Percentiles rank a stretch among this genome's conserved stretches.
Evolutionary conservation across 106 monocot genomes (phyloP).

Genomic region (Platanthera zijinensis): DNA sequence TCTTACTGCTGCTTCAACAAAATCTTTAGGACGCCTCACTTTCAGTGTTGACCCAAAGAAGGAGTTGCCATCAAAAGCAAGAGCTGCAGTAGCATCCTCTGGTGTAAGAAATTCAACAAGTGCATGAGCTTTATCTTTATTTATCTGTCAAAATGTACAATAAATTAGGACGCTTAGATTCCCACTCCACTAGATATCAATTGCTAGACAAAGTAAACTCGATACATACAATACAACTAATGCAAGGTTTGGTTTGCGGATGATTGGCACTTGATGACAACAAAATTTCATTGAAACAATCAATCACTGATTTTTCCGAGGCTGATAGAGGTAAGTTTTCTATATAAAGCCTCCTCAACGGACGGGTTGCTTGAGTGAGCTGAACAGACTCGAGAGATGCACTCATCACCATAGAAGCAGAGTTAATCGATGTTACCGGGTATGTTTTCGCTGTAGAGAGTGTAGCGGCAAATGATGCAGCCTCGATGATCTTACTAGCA

Average conservation of each 20-base stretch:
- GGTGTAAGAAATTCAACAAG: conserved; percentile 98
- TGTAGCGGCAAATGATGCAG: conserved; percentile 10
- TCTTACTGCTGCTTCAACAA: conserved; percentile 84
- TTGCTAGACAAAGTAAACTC: not conserved
- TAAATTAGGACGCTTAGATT: not conserved
- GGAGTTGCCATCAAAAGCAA: conserved; percentile 72
- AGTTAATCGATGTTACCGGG: conserved; percentile 16
- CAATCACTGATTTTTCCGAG: conserved; percentile 63
- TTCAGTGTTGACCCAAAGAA: conserved; percentile 63
- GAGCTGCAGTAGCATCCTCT: conserved; percentile 86
- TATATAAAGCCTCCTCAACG: conserved; percentile 79
- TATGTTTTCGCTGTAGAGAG: conserved; percentile 15
- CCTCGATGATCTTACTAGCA: conserved; percentile 13
- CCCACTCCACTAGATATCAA: not conserved
- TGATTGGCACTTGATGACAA: conserved; percentile 35
- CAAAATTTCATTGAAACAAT: conserved; percentile 67
- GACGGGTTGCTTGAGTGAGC: conserved; percentile 94
- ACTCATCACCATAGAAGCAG: conserved; percentile 13
- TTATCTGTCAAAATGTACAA: conserved; percentile 45
- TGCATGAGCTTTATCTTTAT: conserved; percentile 89
- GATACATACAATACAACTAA: conserved; percentile 78
- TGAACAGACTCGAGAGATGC: conserved; percentile 59
- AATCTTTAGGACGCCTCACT: conserved; percentile 90
- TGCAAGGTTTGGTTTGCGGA: conserved; percentile 66
- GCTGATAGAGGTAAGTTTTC: conserved; percentile 66